phyloP scores from a whole-genome alignment of 108 stramenopile species.

The Pseudonitzschia multistriata region DNA sequence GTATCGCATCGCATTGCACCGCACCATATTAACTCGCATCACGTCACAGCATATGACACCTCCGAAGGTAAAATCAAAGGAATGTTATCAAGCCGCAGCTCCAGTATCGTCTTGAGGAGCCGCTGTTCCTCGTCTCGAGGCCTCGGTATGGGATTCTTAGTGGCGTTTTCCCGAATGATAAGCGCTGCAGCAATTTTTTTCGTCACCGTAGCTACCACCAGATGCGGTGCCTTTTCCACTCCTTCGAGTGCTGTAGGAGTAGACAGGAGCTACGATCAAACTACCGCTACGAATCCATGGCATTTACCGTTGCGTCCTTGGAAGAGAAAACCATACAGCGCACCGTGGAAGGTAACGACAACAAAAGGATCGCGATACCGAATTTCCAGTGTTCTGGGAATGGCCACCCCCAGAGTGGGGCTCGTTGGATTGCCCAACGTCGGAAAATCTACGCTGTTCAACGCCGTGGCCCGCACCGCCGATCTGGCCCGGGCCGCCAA shows the following conservation, averaged over 20 bases:
- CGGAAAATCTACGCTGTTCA: conserved; percentile 89
- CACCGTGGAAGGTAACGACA: neutral
- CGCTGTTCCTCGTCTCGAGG: neutral
- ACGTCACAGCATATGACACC: no score
- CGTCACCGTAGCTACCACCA: neutral
- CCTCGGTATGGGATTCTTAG: no score
- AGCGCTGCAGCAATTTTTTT: no score
- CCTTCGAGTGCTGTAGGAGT: neutral
- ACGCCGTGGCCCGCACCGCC: conserved; percentile 66
- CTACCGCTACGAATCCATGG: no score
- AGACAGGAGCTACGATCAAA: neutral
- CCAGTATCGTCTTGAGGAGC: no score
- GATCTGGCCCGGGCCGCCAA: conserved; percentile 61
- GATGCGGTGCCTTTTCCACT: neutral
- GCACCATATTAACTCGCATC: no score
- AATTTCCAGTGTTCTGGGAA: conserved; percentile 58
- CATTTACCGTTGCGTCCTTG: no score
- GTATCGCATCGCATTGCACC: no score
- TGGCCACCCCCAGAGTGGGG: conserved; percentile 54
- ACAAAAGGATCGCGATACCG: conserved; percentile 70
- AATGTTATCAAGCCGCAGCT: no score
- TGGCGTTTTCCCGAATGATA: no score
- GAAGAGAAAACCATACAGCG: neutral
- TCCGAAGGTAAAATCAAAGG: no score
- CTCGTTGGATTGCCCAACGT: conserved; percentile 92